A percentile compares a stretch with the other conserved stretches of the same genome.
Evolutionary conservation across 2,329 filamentous ascomycete genomes (phyloP).

Genomic region (Graphilbum fragrans): DNA sequence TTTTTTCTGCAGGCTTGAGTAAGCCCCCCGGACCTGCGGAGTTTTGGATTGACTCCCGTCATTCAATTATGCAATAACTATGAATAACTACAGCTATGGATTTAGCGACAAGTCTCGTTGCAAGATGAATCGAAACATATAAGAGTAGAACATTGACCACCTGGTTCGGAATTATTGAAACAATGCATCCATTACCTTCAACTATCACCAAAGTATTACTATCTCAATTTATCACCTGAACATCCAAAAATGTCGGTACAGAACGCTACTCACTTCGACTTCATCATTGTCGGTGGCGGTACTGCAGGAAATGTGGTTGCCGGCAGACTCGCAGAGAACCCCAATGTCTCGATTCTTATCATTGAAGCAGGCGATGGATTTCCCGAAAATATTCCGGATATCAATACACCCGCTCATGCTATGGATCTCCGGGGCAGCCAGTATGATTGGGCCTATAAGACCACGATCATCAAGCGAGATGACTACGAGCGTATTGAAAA

Average conservation of each 20-base stretch:
- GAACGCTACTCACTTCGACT: slow-evolving; percentile 25
- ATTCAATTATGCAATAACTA: too few relatives aligned
- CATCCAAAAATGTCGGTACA: slow-evolving; percentile 18
- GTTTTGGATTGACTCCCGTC: too few relatives aligned
- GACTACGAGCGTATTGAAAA: slow-evolving; percentile 52
- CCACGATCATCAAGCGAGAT: slow-evolving; percentile 43
- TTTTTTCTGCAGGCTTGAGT: too few relatives aligned
- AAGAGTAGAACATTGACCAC: too few relatives aligned
- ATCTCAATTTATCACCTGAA: too few relatives aligned
- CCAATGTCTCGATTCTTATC: slow-evolving; percentile 31
- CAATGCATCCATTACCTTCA: too few relatives aligned
- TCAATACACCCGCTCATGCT: slow-evolving; percentile 38
- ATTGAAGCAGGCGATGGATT: slow-evolving; percentile 36
- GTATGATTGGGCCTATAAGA: slow-evolving; percentile 51
- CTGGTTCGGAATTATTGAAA: too few relatives aligned
- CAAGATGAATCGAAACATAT: too few relatives aligned
- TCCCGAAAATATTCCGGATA: slow-evolving; percentile 34
- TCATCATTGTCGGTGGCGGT: slow-evolving; percentile 27
- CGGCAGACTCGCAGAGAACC: slow-evolving; percentile 36
- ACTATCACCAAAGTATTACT: too few relatives aligned
- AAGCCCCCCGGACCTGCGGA: too few relatives aligned
- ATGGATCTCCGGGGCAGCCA: slow-evolving; percentile 41
- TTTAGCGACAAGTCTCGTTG: too few relatives aligned
- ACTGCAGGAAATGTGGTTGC: slow-evolving; percentile 37
- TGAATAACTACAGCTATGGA: too few relatives aligned